Evolutionary conservation across 2,329 filamentous ascomycete genomes (phyloP).

Genomic region (Zymoseptoria pseudotritici): DNA sequence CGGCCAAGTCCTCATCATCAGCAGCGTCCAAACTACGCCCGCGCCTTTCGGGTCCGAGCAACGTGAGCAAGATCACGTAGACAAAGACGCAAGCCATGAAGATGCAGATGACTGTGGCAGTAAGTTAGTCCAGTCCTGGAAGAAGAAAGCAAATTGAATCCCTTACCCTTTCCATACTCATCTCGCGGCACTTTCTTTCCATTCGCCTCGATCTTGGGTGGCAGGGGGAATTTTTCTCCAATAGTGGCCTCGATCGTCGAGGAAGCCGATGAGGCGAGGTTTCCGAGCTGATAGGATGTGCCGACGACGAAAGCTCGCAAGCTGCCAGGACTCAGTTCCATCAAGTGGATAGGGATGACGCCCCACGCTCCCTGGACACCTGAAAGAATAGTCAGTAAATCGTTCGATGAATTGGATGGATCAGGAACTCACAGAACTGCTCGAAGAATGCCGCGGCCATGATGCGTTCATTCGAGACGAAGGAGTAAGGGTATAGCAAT

Average conservation of each 20-base stretch:
- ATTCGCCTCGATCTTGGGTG: constrained; percentile 33
- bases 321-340: constrained; percentile 65
- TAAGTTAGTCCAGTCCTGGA: too few relatives aligned
- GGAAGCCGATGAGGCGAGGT: constrained; percentile 50
- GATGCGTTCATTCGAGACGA: constrained; percentile 53
- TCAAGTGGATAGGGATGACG: constrained; percentile 58
- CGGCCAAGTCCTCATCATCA: constrained; percentile 25
- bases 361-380: constrained; percentile 26
- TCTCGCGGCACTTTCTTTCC: constrained; percentile 33
- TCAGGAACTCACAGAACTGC: constrained; percentile 34
- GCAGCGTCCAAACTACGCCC: constrained; percentile 27
- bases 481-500: constrained; percentile 76
- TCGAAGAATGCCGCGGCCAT: constrained; percentile 80
- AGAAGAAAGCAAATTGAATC: constrained; percentile 43
- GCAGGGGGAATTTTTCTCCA: constrained; percentile 35
- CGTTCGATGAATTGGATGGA: not conserved
- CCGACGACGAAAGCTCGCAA: constrained; percentile 71
- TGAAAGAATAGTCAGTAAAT: not conserved
- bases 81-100: constrained; percentile 80
- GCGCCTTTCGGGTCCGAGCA: constrained; percentile 52
- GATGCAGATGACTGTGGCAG: constrained; percentile 19
- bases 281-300: constrained; percentile 69
- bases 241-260: constrained; percentile 39
- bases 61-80: constrained; percentile 54
- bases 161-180: constrained; percentile 52